Base-by-base conservation (phyloP, 1,139 yeast species). In the Suzukiozyma palmioleophila region DNA sequence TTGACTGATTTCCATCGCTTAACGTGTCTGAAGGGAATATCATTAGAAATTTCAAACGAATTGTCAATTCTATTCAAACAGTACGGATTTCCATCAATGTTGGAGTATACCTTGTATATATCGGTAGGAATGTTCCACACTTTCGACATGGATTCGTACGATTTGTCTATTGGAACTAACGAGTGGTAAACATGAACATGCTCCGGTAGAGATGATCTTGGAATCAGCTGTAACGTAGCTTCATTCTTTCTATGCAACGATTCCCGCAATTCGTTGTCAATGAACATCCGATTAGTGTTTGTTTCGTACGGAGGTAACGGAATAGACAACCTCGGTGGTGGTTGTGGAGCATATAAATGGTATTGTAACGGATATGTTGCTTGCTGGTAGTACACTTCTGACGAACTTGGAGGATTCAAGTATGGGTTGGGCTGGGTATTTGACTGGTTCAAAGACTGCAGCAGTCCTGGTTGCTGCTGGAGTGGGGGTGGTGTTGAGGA, bases 291-390 rank as follows among this genome's bases (percentile, higher is more conserved):
- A 43, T 77, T 77, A 3, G 83, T 77, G 32, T 77, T 78, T 36
- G 88, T 75, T 60, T 88, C 90, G 56, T 88, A 79, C 1, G 85
- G 77, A 33, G 77, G 74, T 45, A 84, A 63, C 3, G 82, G 81
- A 8, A 77, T 61, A 14, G 74, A 68, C 43, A 79, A 61, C 47
- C 85, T 79, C 22, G 90, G 90, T 3, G 95, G 94, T 3, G 95
- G 87, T 14, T 79, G 77, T 1, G 97, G 97, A 0, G 97, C 95
- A 60, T 90, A 90, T 36, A 89, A 63, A 60, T 90, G 96, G 55
- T 87, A 86, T 53, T 89, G 92, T 37, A 88, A 66, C 1, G 96
- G 92, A 50, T 70, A 83, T 4, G 54, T 42, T 15, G 56, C 46
- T 21, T 51, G 56, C 34, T 50, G 54, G 35, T 43, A 55, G 40